A percentile compares a stretch with the other conserved stretches of the same genome.
Conservation (phyloP, 306 rosid species). For the Quillaja saponaria region DNA sequence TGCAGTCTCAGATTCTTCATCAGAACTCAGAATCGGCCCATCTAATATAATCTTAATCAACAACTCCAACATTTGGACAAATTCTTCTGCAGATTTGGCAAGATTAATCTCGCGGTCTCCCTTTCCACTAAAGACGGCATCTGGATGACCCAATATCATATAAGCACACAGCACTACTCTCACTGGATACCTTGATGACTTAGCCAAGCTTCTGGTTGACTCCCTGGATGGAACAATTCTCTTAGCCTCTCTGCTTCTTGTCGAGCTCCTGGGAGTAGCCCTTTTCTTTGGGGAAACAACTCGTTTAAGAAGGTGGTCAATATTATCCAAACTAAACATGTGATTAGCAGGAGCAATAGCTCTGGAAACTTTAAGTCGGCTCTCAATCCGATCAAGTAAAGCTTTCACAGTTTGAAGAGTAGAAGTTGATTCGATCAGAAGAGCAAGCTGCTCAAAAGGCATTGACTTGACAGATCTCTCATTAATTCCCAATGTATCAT, state of each 20-base stretch:
- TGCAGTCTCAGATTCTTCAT: conserved; percentile 53
- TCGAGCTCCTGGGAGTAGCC: conserved; percentile 56
- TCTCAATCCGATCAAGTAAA: conserved; percentile 79
- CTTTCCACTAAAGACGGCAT: conserved; percentile 76
- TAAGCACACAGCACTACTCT: conserved; percentile 86
- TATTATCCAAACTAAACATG: conserved; percentile 61
- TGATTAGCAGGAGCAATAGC: conserved; percentile 46
- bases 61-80: conserved; percentile 67
- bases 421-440: conserved; percentile 73
- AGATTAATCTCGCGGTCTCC: conserved; percentile 79
- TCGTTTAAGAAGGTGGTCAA: conserved; percentile 87
- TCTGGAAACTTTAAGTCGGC: conserved; percentile 63
- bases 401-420: conserved; percentile 77
- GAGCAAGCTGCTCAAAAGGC: conserved; percentile 88
- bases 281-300: conserved; percentile 83
- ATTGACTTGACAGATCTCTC: conserved; percentile 67
- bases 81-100: conserved; percentile 74
- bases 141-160: conserved; percentile 86
- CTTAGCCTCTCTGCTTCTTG: conserved; percentile 54
- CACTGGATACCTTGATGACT: conserved; percentile 73
- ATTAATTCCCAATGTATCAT: conserved; percentile 63
- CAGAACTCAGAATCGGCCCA: conserved; percentile 66
- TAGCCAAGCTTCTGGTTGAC: conserved; percentile 40
- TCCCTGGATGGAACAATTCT: conserved; percentile 41
- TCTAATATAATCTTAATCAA: conserved; percentile 63